Base-by-base conservation (phyloP, 1,284 basidiomycete species). In the Sanghuangporus sanghuang region DNA sequence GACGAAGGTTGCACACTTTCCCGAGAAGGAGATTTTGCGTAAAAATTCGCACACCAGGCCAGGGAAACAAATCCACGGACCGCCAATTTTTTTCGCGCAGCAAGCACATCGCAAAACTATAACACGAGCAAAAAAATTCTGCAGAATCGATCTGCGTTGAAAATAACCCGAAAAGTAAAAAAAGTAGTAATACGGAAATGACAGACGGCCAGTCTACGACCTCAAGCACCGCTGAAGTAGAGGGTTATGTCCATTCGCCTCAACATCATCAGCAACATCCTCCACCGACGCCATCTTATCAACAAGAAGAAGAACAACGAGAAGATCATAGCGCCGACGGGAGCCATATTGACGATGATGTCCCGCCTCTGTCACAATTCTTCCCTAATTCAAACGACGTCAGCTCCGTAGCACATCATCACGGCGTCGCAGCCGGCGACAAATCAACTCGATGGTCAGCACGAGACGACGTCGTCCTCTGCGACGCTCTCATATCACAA, bases 381-480 rank as follows among this genome's bases (percentile, higher is more conserved):
- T 6, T 18, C 16, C 44, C 44, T 2, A 2, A 16, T 7, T 6
- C 44, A 46, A 18, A 46, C 16, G 44, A 16, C 16, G 44, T 46
- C 7, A 46, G 54, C 35, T 23, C 54, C 23, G 14, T 32, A 12
- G 27, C 57, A 35, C 14, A 39, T 23, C 14, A 39, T 23, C 35
- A 32, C 44, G 18, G 57, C 46, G 27, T n/a, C 1, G 16, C 44
- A n/a, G 14, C 7, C 44, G 38, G 38, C 36, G 63, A 64, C 23
- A 64, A 64, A 21, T 54, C 58, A 4, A 61, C 63, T 6, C 39
- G 59, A 49, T 64, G 63, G 63, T 61, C 63, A 18, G 14, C 63
- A 39, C 58, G 63, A 32, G 63, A 64, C 50, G 63, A 64, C 52
- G 38, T 60, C 14, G 36, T 40, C 6, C 58, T 64, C 6, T 42